Conservation (phyloP, 805 yeast species). For the Barnettozyma wickerhamii region DNA sequence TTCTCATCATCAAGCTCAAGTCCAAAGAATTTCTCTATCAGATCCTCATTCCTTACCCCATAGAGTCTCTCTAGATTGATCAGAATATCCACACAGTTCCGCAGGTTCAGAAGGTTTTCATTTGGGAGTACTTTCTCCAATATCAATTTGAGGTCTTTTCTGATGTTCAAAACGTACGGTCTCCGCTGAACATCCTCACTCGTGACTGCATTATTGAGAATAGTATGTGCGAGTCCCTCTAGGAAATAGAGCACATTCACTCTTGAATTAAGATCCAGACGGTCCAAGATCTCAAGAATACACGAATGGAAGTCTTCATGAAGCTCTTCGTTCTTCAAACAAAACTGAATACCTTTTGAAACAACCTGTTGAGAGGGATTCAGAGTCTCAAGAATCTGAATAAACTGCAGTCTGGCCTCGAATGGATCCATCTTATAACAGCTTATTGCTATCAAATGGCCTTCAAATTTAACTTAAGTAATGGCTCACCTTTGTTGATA, state of each 20-base stretch:
- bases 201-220: conserved; percentile 15
- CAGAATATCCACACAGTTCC: conserved; percentile 18
- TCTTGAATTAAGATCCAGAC: conserved; percentile 53
- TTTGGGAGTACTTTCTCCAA: conserved; percentile 34
- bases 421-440: conserved; percentile 74
- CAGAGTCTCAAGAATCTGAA: conserved; percentile 57
- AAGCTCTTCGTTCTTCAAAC: conserved; percentile 51
- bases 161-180: conserved; percentile 26
- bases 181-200: not conserved
- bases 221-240: conserved; percentile 50
- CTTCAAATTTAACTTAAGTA: no score
- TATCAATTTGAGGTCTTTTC: conserved; percentile 31
- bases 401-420: conserved; percentile 75
- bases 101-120: conserved; percentile 19
- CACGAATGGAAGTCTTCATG: conserved; percentile 68
- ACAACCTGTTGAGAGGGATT: conserved; percentile 59
- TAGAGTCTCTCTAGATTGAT: conserved; percentile 16
- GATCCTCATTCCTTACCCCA: conserved; percentile 6
- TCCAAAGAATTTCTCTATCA: not conserved
- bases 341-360: conserved; percentile 30
- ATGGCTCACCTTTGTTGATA: no score
- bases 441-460: no score
- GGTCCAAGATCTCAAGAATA: conserved; percentile 53
- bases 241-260: conserved; percentile 66
- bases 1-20: conserved; percentile 3